A percentile compares a stretch with the other conserved stretches of the same genome.
Conservation (phyloP, 78 protist species). For the Dictyostelium purpureum region DNA sequence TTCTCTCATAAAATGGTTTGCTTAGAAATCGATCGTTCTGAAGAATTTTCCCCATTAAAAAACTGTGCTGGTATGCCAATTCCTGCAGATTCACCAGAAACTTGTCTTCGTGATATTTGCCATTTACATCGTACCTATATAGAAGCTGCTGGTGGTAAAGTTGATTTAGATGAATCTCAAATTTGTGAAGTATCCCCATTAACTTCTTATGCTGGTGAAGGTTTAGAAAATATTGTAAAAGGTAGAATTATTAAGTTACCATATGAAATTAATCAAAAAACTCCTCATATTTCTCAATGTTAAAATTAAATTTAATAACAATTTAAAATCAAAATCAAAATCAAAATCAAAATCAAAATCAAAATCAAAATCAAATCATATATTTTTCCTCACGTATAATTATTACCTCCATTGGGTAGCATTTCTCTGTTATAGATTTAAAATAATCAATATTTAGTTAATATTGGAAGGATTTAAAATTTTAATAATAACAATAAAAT, state of each 20-base stretch:
- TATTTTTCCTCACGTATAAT: too few species aligned
- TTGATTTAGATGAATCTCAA: slow-evolving; percentile 20
- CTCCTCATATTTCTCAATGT: too few species aligned
- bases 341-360: too few species aligned
- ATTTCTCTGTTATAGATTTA: too few species aligned
- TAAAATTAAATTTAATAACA: too few species aligned
- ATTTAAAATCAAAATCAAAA: too few species aligned
- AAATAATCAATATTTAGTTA: too few species aligned
- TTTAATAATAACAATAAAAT: too few species aligned
- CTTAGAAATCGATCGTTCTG: slow-evolving; percentile 74
- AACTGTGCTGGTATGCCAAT: slow-evolving; percentile 83
- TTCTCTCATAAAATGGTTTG: slow-evolving; percentile 58
- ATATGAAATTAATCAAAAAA: slow-evolving; percentile 17
- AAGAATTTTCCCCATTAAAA: slow-evolving; percentile 91
- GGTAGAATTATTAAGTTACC: slow-evolving; percentile 25
- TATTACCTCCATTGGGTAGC: too few species aligned
- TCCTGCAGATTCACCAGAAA: slow-evolving; percentile 78
- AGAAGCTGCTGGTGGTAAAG: slow-evolving; percentile 70
- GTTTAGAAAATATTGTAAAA: slow-evolving; percentile 34
- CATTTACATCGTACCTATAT: slow-evolving; percentile 55
- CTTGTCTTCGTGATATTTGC: slow-evolving; percentile 74
- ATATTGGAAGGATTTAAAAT: too few species aligned
- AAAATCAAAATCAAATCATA: too few species aligned
- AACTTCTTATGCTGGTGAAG: slow-evolving; percentile 86
- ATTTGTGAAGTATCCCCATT: slow-evolving; percentile 85